phyloP scores from a whole-genome alignment of 2,329 filamentous ascomycete genomes.

The Epichloe coenophiala region DNA sequence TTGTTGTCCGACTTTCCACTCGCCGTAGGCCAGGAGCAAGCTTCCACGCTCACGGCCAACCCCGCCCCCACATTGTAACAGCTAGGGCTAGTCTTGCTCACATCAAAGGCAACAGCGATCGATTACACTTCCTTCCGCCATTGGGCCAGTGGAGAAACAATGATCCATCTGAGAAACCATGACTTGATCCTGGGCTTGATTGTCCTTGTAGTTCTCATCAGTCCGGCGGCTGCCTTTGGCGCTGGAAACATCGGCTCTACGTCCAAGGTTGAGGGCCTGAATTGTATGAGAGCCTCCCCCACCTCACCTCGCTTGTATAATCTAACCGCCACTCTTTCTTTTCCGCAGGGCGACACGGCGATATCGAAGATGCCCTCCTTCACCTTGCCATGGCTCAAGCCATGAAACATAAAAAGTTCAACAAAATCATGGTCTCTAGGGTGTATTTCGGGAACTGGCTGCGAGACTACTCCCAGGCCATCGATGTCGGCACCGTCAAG shows the following conservation, averaged over 20 bases:
- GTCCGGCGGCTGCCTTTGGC: constrained; percentile 64
- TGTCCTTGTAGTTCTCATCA: constrained; percentile 52
- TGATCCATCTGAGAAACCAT: constrained; percentile 35
- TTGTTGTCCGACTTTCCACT: not conserved
- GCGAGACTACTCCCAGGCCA: constrained; percentile 82
- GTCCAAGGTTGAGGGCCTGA: constrained; percentile 69
- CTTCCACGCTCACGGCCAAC: not conserved
- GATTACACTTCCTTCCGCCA: not conserved
- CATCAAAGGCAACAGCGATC: not conserved
- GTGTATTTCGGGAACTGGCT: constrained; percentile 98
- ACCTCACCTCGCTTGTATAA: not conserved
- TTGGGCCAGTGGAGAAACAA: constrained; percentile 12
- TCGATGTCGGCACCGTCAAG: constrained; percentile 87
- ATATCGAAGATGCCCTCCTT: constrained; percentile 84
- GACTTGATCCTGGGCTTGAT: constrained; percentile 41
- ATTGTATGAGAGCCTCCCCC: constrained; percentile 40
- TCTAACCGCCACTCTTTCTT: not conserved
- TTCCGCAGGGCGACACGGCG: constrained; percentile 60
- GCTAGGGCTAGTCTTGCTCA: not conserved
- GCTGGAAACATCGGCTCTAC: constrained; percentile 79
- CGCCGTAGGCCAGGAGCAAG: not conserved
- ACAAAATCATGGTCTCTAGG: constrained; percentile 73
- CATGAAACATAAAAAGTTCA: constrained; percentile 61
- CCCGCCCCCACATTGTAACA: not conserved
- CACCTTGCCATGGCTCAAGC: constrained; percentile 46